Evolutionary conservation across 805 yeast species (phyloP).

Genomic region (Candida mattraensis): DNA sequence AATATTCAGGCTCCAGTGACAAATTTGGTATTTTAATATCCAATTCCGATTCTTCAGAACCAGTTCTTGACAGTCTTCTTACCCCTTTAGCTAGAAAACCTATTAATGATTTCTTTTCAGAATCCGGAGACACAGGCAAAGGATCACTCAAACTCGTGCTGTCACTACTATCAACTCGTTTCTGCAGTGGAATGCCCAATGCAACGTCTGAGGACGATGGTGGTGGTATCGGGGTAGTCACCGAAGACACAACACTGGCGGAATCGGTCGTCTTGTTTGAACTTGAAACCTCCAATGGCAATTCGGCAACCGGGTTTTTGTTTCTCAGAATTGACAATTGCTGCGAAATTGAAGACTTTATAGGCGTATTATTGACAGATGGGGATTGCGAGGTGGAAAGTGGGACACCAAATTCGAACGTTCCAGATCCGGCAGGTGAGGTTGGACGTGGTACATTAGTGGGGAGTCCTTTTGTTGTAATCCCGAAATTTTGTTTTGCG

Average conservation of each 20-base stretch:
- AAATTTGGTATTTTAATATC: conserved; percentile 10
- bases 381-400: conserved; percentile 2
- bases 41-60: conserved; percentile 18
- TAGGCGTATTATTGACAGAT: conserved; percentile 3
- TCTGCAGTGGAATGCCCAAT: conserved; percentile 3
- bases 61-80: conserved; percentile 15
- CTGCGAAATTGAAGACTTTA: conserved; percentile 9
- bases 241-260: conserved; percentile 1
- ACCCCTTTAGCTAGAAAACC: conserved; percentile 15
- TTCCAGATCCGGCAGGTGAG: too few species aligned
- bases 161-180: conserved; percentile 13
- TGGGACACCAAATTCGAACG: conserved; percentile 7
- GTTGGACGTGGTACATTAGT: too few species aligned
- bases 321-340: conserved; percentile 10
- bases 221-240: not conserved
- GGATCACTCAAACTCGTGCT: conserved; percentile 13
- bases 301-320: conserved; percentile 7
- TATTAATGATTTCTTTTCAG: conserved; percentile 10
- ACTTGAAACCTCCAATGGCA: too few species aligned
- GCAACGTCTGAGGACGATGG: conserved; percentile 3
- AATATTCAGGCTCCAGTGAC: not conserved
- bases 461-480: too few species aligned
- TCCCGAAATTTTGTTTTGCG: too few species aligned
- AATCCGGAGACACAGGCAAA: conserved; percentile 2
- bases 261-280: not conserved